phyloP scores from a whole-genome alignment of 2,329 filamentous ascomycete species.

The Diaporthe sp. region DNA sequence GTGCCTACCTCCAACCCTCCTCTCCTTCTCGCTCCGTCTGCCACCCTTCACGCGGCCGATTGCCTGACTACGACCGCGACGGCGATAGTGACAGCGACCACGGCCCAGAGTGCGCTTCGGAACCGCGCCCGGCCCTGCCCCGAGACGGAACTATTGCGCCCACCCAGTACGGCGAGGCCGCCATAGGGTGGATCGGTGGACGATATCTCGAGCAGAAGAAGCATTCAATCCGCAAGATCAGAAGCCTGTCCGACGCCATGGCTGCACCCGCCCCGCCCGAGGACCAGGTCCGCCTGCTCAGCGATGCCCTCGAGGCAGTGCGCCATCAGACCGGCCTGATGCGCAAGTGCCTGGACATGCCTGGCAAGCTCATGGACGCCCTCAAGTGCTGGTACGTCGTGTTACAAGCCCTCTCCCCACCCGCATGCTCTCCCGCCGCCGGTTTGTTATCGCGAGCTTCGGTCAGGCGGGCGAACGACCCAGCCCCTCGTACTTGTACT shows the following conservation, averaged over 20 bases:
- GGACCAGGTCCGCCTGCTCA: constrained; percentile 91
- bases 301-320: constrained; percentile 96
- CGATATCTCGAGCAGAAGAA: constrained; percentile 35
- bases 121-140: constrained; percentile 20
- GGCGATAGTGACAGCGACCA: background rate
- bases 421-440: constrained; percentile 34
- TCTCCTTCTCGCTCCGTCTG: background rate
- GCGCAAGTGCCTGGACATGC: constrained; percentile 97
- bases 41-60: background rate
- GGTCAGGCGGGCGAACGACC: background rate
- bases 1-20: background rate
- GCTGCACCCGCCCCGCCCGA: constrained; percentile 74
- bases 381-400: constrained; percentile 94
- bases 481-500: constrained; percentile 11
- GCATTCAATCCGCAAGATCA: constrained; percentile 31
- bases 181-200: constrained; percentile 35
- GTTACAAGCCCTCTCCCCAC: background rate
- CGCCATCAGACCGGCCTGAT: constrained; percentile 97
- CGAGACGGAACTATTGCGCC: constrained; percentile 33
- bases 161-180: constrained; percentile 36
- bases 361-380: constrained; percentile 99
- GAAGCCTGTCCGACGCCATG: constrained; percentile 46
- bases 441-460: constrained; percentile 5
- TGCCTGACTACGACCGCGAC: background rate
- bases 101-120: background rate